Percentiles rank a stretch among this genome's conserved stretches.
Evolutionary conservation across 768 basidiomycete genomes (phyloP).

Genomic region (Candolleomyces efflorescens): DNA sequence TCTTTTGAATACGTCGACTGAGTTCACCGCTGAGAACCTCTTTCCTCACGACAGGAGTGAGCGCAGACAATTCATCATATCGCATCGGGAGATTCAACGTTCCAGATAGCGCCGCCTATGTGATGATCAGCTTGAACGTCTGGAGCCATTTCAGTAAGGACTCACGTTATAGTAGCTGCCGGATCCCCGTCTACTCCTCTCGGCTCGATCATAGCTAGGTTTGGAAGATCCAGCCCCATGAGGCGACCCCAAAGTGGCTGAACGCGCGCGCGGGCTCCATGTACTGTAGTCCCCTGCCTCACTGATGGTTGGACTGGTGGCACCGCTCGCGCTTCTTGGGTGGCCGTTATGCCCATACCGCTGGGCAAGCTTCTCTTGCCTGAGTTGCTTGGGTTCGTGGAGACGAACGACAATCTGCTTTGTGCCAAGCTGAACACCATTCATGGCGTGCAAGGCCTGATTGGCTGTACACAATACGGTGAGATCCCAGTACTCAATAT

Average conservation of each 20-base stretch:
- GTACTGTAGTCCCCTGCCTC: slow-evolving; percentile 76
- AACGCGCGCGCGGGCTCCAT: slow-evolving; percentile 68
- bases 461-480: slow-evolving; percentile 40
- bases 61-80: slow-evolving; percentile 77
- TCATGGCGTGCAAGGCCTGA: slow-evolving; percentile 77
- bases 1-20: slow-evolving; percentile 62
- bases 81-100: slow-evolving; percentile 79
- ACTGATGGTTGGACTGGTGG: slow-evolving; percentile 79
- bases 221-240: slow-evolving; percentile 36
- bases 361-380: slow-evolving; percentile 84
- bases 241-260: slow-evolving; percentile 44
- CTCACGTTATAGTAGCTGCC: slow-evolving; percentile 84
- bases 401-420: slow-evolving; percentile 84
- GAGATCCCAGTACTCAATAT: slow-evolving; percentile 4
- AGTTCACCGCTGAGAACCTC: slow-evolving; percentile 84
- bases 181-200: slow-evolving; percentile 71
- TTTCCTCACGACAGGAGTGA: slow-evolving; percentile 85
- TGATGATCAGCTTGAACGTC: slow-evolving; percentile 7
- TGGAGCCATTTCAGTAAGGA: slow-evolving; percentile 5
- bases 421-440: slow-evolving; percentile 62
- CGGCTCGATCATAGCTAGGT: slow-evolving; percentile 48
- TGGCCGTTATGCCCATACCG: slow-evolving; percentile 80
- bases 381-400: slow-evolving; percentile 88
- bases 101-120: slow-evolving; percentile 75
- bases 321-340: slow-evolving; percentile 75